phyloP scores from a whole-genome alignment of 176 grass and related monocot species.

The Ananas comosus region DNA sequence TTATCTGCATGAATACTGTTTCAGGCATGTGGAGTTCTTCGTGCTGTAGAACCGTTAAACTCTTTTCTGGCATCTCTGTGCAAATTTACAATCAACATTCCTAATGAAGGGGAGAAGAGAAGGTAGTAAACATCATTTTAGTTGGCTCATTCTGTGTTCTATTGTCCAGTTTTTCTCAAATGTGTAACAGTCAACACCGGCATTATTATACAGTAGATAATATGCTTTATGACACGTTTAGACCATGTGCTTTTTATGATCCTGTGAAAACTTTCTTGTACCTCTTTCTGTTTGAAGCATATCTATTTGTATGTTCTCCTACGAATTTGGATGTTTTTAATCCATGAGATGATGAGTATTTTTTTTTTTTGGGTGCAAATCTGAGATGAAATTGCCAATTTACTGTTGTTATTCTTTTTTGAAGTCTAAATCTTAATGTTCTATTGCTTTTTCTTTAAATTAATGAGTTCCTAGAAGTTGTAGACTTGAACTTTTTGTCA shows the following conservation, averaged over 20 bases:
- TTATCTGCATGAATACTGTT: conserved; percentile 28
- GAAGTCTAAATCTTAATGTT: not conserved
- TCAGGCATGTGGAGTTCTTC: conserved; percentile 97
- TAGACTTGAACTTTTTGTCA: no score
- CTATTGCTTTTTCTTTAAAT: no score
- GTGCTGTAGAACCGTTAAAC: conserved; percentile 85
- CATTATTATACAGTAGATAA: not conserved
- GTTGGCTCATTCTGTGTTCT: not conserved
- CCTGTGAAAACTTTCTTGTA: not conserved
- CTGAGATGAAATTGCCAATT: no score
- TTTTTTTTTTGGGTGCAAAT: not conserved
- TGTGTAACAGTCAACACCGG: not conserved
- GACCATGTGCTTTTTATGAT: not conserved
- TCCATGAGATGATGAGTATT: not conserved
- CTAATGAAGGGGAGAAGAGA: conserved; percentile 84
- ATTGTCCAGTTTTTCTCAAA: not conserved
- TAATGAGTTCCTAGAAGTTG: no score
- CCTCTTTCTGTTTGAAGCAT: not conserved
- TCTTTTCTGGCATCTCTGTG: conserved; percentile 97
- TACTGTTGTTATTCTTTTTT: not conserved
- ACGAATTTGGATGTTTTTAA: not conserved
- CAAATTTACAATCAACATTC: conserved; percentile 97
- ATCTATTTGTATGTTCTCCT: not conserved
- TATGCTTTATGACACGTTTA: not conserved
- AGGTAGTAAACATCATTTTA: conserved; percentile 34